A percentile compares a stretch with the other conserved stretches of the same genome.
Conservation (phyloP, 805 yeast genomes). For the Ogataea pilisensis region DNA sequence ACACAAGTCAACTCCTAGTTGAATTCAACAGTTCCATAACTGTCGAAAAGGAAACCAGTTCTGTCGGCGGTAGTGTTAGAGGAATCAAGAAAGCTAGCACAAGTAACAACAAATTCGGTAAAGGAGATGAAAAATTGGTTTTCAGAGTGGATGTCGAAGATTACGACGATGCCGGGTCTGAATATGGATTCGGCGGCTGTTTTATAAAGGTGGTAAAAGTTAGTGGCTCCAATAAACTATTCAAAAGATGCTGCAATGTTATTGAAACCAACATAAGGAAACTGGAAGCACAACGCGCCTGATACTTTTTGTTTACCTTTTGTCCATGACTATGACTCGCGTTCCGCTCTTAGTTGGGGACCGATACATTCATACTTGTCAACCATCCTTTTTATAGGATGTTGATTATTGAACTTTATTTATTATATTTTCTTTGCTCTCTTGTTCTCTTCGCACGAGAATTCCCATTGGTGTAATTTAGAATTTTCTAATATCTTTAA, state of each 20-base stretch:
- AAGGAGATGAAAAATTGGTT: constrained; percentile 6
- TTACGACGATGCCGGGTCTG: constrained; percentile 27
- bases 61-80: too few species aligned
- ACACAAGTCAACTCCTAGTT: constrained; percentile 2
- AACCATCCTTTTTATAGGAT: too few species aligned
- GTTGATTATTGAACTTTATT: too few species aligned
- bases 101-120: background rate
- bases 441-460: too few species aligned
- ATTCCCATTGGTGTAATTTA: too few species aligned
- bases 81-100: background rate
- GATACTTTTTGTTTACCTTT: too few species aligned
- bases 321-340: too few species aligned
- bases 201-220: constrained; percentile 21
- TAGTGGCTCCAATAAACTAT: constrained; percentile 18
- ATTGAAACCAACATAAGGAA: constrained; percentile 12
- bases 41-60: too few species aligned
- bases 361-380: too few species aligned
- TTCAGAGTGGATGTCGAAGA: constrained; percentile 23
- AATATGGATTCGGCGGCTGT: constrained; percentile 32
- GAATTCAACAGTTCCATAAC: background rate
- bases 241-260: constrained; percentile 18
- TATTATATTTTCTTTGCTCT: too few species aligned
- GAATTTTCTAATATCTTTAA: too few species aligned
- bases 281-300: constrained; percentile 7
- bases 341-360: too few species aligned